Evolutionary conservation across 495 filamentous ascomycete genomes (phyloP), one percentile per base, ranked within the genome.

Genomic region (Aspergillus egyptiacus): DNA sequence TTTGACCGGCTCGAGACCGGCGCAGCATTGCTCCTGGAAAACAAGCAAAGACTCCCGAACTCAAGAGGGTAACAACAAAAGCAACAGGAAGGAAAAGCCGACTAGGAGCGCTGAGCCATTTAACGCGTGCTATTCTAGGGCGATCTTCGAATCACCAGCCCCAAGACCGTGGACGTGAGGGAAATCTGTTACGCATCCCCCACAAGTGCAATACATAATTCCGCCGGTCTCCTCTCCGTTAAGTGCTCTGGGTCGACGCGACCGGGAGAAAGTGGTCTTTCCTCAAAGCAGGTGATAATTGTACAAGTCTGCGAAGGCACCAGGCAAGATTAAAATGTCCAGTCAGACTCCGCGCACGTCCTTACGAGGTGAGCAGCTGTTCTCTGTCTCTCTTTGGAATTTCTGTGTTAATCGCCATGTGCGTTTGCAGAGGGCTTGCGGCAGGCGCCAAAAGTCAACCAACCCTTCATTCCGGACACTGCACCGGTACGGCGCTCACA

Each of bases 391-490:
- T 6, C 14, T 24, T 34, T n/a, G n/a, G n/a, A n/a, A n/a, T n/a
- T n/a, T 44, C 13, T 32, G 15, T 50, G n/a, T 46, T 6, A 17
- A 6, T 8, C 5, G 19, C 23, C 32, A 54, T 34, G 55, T 69
- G 11, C 37, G 62, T 50, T 41, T 36, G n/a, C 15, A 74, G 71
- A 74, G 62, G 71, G 71, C 37, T 46, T 74, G 52, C 71, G 71
- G 51, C 68, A 72, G 55, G 69, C 70, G 9, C 71, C 71, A 3
- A 74, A 70, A 49, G 56, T 62, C 23, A 70, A 74, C 43, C 69
- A 74, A 48, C 69, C 69, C n/a, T 72, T 74, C 42, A 66, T 71
- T 40, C 71, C 71, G 2, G 68, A 71, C 46, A 74, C 71, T 25
- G 54, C 67, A 15, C 68, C 69, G 27, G 62, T 60, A 19, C 59